Conservation (phyloP, 352 stramenopile genomes). For the Pythium coloratum region DNA sequence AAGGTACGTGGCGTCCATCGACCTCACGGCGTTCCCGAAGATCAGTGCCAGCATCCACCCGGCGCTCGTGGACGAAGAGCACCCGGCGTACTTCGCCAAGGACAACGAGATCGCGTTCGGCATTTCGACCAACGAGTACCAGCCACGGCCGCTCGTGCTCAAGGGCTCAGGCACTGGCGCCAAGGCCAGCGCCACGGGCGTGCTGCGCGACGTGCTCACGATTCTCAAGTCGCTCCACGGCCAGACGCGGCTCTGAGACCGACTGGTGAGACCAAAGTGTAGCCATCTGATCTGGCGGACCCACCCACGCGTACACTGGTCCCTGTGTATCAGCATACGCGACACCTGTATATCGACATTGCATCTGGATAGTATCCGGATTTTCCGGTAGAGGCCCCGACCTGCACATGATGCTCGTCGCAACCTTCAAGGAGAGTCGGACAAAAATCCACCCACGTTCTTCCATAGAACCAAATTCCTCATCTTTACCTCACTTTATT, state of each 20-base stretch:
- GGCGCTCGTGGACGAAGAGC: slow-evolving; percentile 56
- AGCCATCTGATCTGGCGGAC: slow-evolving; percentile 6
- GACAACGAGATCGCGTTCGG: slow-evolving; percentile 77
- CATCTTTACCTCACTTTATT: not conserved
- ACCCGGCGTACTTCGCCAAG: slow-evolving; percentile 58
- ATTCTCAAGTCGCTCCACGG: slow-evolving; percentile 72
- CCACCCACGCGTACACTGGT: not conserved
- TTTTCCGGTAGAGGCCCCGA: slow-evolving; percentile 8
- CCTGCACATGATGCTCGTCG: not conserved
- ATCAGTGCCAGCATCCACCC: slow-evolving; percentile 56
- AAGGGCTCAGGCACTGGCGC: slow-evolving; percentile 69
- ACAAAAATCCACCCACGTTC: not conserved
- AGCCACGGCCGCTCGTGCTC: slow-evolving; percentile 62
- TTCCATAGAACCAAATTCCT: not conserved
- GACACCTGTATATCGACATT: not conserved
- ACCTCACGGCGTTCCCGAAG: slow-evolving; percentile 46
- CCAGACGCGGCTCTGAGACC: not conserved
- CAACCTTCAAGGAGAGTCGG: not conserved
- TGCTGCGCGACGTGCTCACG: slow-evolving; percentile 73
- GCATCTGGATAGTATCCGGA: slow-evolving; percentile 13
- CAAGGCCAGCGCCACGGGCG: slow-evolving; percentile 60
- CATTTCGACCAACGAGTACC: slow-evolving; percentile 72
- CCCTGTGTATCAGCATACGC: not conserved
- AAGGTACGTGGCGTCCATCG: slow-evolving; percentile 69
- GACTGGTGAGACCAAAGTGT: slow-evolving; percentile 11